Evolutionary conservation across 192 early-diverging fungal species (phyloP).

Genomic region (Phycomyces blakesleeanus): DNA sequence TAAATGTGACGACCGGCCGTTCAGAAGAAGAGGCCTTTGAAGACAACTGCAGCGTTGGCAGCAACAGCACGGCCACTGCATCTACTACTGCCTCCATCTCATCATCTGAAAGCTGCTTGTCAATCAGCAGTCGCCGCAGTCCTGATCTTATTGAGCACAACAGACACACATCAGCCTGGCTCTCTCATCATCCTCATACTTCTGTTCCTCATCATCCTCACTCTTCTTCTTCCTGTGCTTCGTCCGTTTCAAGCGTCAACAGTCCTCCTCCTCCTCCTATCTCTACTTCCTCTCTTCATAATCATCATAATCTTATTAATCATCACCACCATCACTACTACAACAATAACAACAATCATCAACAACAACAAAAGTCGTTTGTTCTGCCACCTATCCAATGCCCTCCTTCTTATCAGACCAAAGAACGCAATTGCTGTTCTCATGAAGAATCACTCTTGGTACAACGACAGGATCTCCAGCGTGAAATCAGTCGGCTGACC

Average conservation of each 20-base stretch:
- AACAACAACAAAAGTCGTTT: too few relatives aligned
- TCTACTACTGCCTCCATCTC: not conserved
- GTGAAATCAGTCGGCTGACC: slow-evolving; percentile 47
- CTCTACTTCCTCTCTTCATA: not conserved
- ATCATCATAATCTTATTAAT: too few relatives aligned
- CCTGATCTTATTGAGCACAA: not conserved
- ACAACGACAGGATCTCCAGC: slow-evolving; percentile 49
- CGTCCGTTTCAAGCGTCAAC: too few relatives aligned
- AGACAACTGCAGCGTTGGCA: slow-evolving; percentile 4
- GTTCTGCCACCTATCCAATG: not conserved
- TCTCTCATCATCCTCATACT: not conserved
- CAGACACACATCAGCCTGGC: not conserved
- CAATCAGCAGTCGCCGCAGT: not conserved
- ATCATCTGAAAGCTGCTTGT: too few relatives aligned
- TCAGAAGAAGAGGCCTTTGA: not conserved
- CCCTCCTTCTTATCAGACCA: not conserved
- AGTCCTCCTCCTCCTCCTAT: not conserved
- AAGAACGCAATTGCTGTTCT: slow-evolving; percentile 6
- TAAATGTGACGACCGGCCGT: too few relatives aligned
- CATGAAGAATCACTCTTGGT: slow-evolving; percentile 39
- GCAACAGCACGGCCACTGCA: slow-evolving; percentile 6
- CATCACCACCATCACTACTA: not conserved
- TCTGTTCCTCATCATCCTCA: not conserved
- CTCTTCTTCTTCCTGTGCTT: not conserved
- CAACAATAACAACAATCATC: too few relatives aligned